A percentile compares a stretch with the other conserved stretches of the same genome.
Evolutionary conservation across 345 rosid species (phyloP).

Genomic region (Kernera saxatilis): DNA sequence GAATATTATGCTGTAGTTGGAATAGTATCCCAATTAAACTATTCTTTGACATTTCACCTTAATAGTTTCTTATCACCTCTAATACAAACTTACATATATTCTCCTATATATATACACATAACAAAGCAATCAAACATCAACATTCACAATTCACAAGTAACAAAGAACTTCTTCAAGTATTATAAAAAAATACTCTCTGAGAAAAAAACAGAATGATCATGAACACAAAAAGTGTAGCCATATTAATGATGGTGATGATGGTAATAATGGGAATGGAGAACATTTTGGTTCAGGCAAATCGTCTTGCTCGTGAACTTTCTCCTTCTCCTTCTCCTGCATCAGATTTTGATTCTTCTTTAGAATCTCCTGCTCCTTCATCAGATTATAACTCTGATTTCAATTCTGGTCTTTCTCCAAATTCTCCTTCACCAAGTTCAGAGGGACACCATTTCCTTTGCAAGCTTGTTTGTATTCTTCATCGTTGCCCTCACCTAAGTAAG

Average conservation of each 20-base stretch:
- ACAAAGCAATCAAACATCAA: not conserved
- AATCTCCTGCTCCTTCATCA: too few species aligned
- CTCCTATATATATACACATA: not conserved
- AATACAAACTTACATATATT: too few species aligned
- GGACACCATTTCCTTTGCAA: accelerated
- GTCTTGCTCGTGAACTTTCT: not conserved
- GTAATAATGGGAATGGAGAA: conserved; percentile 10
- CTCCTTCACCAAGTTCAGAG: not conserved
- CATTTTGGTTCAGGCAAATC: conserved; percentile 5
- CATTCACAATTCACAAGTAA: not conserved
- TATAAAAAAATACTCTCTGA: not conserved
- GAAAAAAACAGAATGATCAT: not conserved
- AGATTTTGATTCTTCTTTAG: too few species aligned
- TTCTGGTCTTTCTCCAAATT: not conserved
- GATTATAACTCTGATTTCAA: too few species aligned
- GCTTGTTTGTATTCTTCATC: too few species aligned
- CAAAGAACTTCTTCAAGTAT: not conserved
- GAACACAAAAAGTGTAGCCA: conserved; percentile 5
- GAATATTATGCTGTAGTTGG: too few species aligned
- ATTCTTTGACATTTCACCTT: too few species aligned
- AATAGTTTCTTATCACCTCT: too few species aligned
- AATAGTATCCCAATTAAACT: too few species aligned
- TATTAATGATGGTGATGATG: conserved; percentile 8
- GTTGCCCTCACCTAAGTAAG: not conserved
- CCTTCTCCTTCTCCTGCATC: conserved; percentile 4